Evolutionary conservation across 768 basidiomycete species (phyloP).

Genomic region (Pulveroboletus sp.): DNA sequence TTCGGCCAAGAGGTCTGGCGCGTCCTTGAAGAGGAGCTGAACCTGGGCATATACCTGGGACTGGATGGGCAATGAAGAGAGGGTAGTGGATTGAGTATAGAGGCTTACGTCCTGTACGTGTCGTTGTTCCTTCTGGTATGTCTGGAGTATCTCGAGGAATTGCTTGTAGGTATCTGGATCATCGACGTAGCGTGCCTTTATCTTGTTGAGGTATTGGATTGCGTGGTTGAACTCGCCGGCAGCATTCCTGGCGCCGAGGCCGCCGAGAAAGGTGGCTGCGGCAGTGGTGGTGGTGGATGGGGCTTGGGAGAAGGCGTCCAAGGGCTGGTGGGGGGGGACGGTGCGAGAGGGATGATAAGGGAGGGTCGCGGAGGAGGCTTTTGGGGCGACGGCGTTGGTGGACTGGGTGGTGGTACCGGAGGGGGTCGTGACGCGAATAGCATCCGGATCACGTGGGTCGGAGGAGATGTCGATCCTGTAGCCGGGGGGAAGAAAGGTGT

Average conservation of each 20-base stretch:
- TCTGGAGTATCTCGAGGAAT: slow-evolving; percentile 83
- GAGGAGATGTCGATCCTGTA: slow-evolving; percentile 86
- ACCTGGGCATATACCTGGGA: slow-evolving; percentile 80
- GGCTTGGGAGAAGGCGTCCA: slow-evolving; percentile 43
- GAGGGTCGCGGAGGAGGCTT: slow-evolving; percentile 22
- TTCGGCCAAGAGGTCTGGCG: slow-evolving; percentile 71
- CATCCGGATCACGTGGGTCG: slow-evolving; percentile 64
- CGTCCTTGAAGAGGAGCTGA: slow-evolving; percentile 74
- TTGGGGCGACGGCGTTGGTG: slow-evolving; percentile 36
- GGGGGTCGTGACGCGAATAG: slow-evolving; percentile 80
- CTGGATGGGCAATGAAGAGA: slow-evolving; percentile 27
- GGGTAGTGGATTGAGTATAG: background rate
- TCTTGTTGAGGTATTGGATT: slow-evolving; percentile 97
- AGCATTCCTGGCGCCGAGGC: slow-evolving; percentile 47
- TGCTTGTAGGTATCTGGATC: slow-evolving; percentile 92
- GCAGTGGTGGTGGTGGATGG: slow-evolving; percentile 50
- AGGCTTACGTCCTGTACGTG: slow-evolving; percentile 62
- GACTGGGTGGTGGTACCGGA: slow-evolving; percentile 65
- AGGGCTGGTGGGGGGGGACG: slow-evolving; percentile 42
- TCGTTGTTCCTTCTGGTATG: slow-evolving; percentile 81
- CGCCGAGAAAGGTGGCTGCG: slow-evolving; percentile 63
- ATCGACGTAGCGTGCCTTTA: slow-evolving; percentile 84
- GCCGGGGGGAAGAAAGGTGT: slow-evolving; percentile 92
- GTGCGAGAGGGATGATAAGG: slow-evolving; percentile 41
- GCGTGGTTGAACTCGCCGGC: slow-evolving; percentile 85